Evolutionary conservation across 148 eudicot species (phyloP), one percentile per base, ranked within the genome.

Genomic region (Talinum fruticosum): DNA sequence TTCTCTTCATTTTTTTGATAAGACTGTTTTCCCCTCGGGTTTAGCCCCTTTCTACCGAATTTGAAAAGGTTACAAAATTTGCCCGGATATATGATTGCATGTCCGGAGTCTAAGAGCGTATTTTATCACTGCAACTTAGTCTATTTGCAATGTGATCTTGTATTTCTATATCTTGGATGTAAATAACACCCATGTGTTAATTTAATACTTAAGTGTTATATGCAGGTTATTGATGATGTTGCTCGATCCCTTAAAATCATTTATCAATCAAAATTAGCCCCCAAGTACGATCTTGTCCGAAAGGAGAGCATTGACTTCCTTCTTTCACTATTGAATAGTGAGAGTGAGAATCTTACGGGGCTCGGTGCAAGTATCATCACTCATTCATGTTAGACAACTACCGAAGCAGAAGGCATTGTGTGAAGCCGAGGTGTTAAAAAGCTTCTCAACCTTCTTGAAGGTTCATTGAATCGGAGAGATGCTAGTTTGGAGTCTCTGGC

Each of bases 221-320:
- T 75, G 77, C 93, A 96, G 99, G 92, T 96, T 84, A 92, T 87
- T 72, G 97, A 93, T 83, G 99, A 97, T 35, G 88, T 83, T 81
- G 97, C 99, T 77, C 93, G 99, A 75, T 86, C 99, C 81, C 97
- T 96, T 44, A 91, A 87, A 84, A 82, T 93, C 83, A 96, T 96
- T 53, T 96, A 96, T 85, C 98, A 90, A 80, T 96, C 99, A 30
- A 88, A 87, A 84, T 73, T 87, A 80, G 93, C 99, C 82, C 95
- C 98, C n/a, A 96, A 90, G 79, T 93, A 89, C 76, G 88, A 96
- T 81, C 88, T 93, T 84, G 83, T 88, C 57, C 80, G 80, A 80
- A 85, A 76, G 72, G 86, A 89, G 81, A 93, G 89, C 76, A 78
- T 91, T 82, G 87, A 85, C 74, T 96, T 90, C 79, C 88, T 96